Evolutionary conservation across 768 basidiomycete genomes (phyloP), one percentile per base, ranked within the genome.

Genomic region (Lyophyllum atratum): DNA sequence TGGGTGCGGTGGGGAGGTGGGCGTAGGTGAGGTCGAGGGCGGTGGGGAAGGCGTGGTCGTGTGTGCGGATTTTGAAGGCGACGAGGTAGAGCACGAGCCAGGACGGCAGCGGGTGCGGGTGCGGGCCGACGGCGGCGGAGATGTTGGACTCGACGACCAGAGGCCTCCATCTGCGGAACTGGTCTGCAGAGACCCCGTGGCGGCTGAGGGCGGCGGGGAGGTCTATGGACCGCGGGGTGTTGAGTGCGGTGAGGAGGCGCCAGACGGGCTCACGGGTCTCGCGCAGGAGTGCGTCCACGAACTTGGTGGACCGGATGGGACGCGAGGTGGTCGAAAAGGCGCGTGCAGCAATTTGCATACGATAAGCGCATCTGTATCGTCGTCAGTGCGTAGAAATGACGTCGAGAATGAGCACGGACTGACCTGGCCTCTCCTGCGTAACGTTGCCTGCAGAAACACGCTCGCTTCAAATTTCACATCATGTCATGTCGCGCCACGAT

Each of bases 71-170:
- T 65, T 77, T 81, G 68, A 76, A 76, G 3, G 66, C 70, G 15
- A 80, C 69, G 40, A 87, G 71, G 44, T 78, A 75, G 28, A 89
- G 68, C 11, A 80, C 65, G n/a, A 86, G 69, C 86, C 86, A 89
- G 0, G 76, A 60, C 0, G 87, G 86, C 12, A 74, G 52, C 19
- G 53, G 46, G n/a, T 22, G 44, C 19, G 15, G 39, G 24, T 29
- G 28, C 53, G 59, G 34, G 19, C 57, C 43, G 6, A 76, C 46
- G 1, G 77, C 74, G 24, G 52, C 37, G 28, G 69, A 66, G 14
- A 83, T 66, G 42, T 75, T 70, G 26, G 68, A 61, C 5, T 75
- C 65, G 43, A 60, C 59, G 17, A 82, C 58, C 28, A 75, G 60
- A 2, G 69, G 64, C 8, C 72, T 70, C 80, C 81, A 84, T 14